Conservation (phyloP, 2,329 filamentous ascomycete genomes). For the Venturia asperata region DNA sequence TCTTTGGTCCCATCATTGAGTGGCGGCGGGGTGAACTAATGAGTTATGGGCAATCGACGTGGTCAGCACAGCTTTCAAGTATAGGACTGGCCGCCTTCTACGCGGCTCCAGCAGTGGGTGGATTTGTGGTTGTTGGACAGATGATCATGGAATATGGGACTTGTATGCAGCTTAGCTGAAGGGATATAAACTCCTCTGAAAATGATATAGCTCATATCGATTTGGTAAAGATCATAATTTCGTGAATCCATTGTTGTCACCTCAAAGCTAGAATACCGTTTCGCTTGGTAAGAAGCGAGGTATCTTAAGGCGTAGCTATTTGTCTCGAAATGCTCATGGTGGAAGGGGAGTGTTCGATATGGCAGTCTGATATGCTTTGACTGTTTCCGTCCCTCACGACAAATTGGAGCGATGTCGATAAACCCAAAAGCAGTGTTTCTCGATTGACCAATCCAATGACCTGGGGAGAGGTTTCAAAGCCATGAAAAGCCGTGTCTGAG, state of each 20-base stretch:
- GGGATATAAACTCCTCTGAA: background rate
- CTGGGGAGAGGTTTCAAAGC: too few relatives aligned
- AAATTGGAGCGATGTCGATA: background rate
- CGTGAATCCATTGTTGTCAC: background rate
- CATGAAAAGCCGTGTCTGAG: background rate
- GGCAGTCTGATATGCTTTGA: background rate
- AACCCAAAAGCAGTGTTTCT: background rate
- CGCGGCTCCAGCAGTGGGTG: constrained; percentile 25
- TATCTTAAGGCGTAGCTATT: too few relatives aligned
- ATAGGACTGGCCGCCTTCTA: constrained; percentile 19
- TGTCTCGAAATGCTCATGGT: too few relatives aligned
- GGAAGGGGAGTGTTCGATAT: too few relatives aligned
- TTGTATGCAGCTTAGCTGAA: constrained; percentile 22
- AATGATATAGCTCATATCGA: too few relatives aligned
- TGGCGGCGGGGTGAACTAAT: constrained; percentile 22
- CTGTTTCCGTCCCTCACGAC: background rate
- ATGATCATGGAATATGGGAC: constrained; percentile 28
- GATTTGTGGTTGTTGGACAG: constrained; percentile 27
- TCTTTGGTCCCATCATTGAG: constrained; percentile 22
- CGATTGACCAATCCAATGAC: too few relatives aligned
- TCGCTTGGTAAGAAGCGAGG: too few relatives aligned
- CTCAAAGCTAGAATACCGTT: background rate
- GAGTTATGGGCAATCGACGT: background rate
- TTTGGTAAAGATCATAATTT: background rate
- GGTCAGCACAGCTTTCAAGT: constrained; percentile 20